Base-by-base conservation (phyloP, 148 eudicot genomes). In the Cornus kousa region DNA sequence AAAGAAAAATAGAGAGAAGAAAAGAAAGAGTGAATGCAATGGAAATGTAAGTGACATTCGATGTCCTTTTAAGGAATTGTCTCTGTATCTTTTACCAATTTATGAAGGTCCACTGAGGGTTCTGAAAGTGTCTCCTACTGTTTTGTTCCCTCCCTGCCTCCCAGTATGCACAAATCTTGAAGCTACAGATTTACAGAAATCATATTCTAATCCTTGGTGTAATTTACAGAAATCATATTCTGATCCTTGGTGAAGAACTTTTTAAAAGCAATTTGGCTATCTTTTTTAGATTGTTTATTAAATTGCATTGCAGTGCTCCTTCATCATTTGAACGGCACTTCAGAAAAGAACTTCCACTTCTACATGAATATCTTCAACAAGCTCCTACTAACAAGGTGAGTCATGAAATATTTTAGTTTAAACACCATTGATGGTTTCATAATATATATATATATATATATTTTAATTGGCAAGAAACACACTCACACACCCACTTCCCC, bases 241-340 rank as follows among this genome's bases (percentile, higher is more conserved):
- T 11, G 59, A 53, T 65, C 69, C 39, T 22, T 76, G 37, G 72
- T 23, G 3, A 37, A 77, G 7, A 55, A 50, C 4, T 68, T 62
- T 19, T 5, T 40, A 53, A 59, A 77, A 10, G 24, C 53, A 19
- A 24, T 72, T 72, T 72, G 74, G 46, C 16, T 0, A 40, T 48
- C 62, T 12, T 79, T 68, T 71, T 20, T 67, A 39, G 43, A 31
- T 33, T 77, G 19, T 65, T 39, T 37, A 43, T 59, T 74, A 19
- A 46, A 78, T 75, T 75, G 7, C 73, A 59, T 71, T 83, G 48
- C 82, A 92, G 98, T 82, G 95, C 94, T 43, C 98, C 98, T 71
- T 86, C 97, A 13, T 88, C 92, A 40, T 96, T 96, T 87, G 94
- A 94, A 85, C 80, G 87, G 68, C 84, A 86, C 77, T 94, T 96